These are phyloP conservation scores for Prunus fruticosa DNA, from an alignment of 306 rosid species.

Conservation along the genomic window DNA sequence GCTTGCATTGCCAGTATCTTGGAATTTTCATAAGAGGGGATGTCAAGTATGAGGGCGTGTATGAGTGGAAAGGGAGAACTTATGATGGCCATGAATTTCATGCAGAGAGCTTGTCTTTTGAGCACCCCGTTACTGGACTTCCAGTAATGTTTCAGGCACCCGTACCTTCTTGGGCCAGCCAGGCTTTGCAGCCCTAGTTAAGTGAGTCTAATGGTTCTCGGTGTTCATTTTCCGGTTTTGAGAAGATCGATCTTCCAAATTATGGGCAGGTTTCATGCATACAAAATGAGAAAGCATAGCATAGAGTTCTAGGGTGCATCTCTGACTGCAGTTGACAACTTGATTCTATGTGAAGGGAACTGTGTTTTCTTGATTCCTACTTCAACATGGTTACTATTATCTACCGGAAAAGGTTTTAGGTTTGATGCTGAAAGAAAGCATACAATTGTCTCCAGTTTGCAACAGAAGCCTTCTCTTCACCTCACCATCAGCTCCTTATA, in stretches of 20 bases:
- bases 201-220: not conserved
- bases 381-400: not conserved
- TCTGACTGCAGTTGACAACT: not conserved
- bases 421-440: not conserved
- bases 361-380: not conserved
- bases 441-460: not conserved
- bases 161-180: slow-evolving; percentile 64
- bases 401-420: not conserved
- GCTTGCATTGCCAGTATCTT: slow-evolving; percentile 82
- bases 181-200: slow-evolving; percentile 31
- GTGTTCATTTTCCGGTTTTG: not conserved
- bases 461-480: not conserved
- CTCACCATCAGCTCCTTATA: not conserved
- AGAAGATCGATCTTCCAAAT: not conserved
- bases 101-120: slow-evolving; percentile 72
- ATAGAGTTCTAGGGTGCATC: not conserved
- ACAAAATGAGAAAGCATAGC: not conserved
- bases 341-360: not conserved
- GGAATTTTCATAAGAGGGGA: slow-evolving; percentile 85
- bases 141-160: slow-evolving; percentile 52
- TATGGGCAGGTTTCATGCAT: not conserved
- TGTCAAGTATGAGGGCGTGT: slow-evolving; percentile 85
- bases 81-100: slow-evolving; percentile 75
- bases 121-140: slow-evolving; percentile 70
- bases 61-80: slow-evolving; percentile 55